These are phyloP conservation scores for Fragilaria radians DNA, from an alignment of 108 stramenopile genomes.

Conservation along the genomic window DNA sequence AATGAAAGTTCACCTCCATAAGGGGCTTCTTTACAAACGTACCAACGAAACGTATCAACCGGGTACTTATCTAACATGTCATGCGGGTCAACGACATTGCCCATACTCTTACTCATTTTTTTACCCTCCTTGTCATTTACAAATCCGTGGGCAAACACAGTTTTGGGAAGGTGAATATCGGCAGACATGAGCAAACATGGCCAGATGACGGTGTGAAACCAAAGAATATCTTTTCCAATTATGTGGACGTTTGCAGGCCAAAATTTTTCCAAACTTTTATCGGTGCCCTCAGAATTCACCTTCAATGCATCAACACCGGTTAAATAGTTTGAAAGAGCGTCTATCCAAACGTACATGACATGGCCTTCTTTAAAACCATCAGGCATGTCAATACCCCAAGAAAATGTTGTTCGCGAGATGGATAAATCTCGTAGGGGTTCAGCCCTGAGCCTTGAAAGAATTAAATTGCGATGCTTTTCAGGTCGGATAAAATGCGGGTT, in stretches of 20 bases:
- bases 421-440: conserved; percentile 88
- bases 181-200: conserved; percentile 97
- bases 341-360: conserved; percentile 99
- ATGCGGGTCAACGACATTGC: conserved; percentile 97
- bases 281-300: conserved; percentile 36
- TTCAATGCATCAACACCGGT: conserved; percentile 85
- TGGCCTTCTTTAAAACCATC: conserved; percentile 85
- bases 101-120: conserved; percentile 98
- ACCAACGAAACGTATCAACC: conserved; percentile 93
- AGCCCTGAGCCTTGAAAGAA: conserved; percentile 71
- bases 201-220: conserved; percentile 99
- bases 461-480: conserved; percentile 76
- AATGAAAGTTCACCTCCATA: conserved; percentile 92
- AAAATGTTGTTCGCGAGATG: conserved; percentile 93
- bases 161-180: conserved; percentile 80
- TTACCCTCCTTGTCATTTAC: conserved; percentile 94
- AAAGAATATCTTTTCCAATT: conserved; percentile 98
- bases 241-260: conserved; percentile 97
- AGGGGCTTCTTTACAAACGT: conserved; percentile 85
- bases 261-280: conserved; percentile 51
- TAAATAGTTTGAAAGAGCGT: conserved; percentile 96
- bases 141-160: conserved; percentile 97
- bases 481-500: conserved; percentile 93
- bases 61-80: conserved; percentile 85
- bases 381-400: conserved; percentile 95